Percentiles rank a stretch among this genome's conserved stretches.
Conservation (phyloP, 306 rosid genomes). For the Trifolium pratense region DNA sequence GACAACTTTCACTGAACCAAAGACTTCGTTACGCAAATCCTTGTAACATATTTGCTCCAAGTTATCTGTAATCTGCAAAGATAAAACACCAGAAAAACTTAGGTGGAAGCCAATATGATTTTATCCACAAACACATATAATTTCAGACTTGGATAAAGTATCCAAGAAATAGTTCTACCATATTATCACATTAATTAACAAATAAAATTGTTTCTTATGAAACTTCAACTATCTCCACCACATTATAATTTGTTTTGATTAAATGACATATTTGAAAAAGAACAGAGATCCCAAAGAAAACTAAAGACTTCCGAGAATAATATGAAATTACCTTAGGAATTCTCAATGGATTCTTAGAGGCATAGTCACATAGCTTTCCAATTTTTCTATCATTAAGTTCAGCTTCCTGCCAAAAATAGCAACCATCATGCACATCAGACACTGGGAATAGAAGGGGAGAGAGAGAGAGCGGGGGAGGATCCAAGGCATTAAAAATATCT, state of each 20-base stretch:
- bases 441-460: background rate
- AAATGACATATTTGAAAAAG: background rate
- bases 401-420: conserved; percentile 49
- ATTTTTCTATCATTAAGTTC: conserved; percentile 57
- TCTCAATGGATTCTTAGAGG: conserved; percentile 55
- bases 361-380: conserved; percentile 59
- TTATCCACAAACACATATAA: conserved; percentile 29
- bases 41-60: conserved; percentile 89
- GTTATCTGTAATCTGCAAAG: conserved; percentile 69
- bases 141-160: conserved; percentile 14
- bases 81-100: conserved; percentile 33
- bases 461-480: conserved; percentile 10
- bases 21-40: conserved; percentile 77
- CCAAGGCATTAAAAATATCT: conserved; percentile 13
- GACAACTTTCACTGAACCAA: conserved; percentile 79
- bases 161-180: conserved; percentile 18
- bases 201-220: conserved; percentile 18
- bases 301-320: conserved; percentile 18
- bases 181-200: conserved; percentile 21
- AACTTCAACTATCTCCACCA: conserved; percentile 6
- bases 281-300: conserved; percentile 22
- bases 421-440: conserved; percentile 34
- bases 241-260: conserved; percentile 20
- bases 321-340: conserved; percentile 51
- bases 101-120: conserved; percentile 29